Evolutionary conservation across 2,329 filamentous ascomycete species (phyloP).

Genomic region (Didymella pomorum): DNA sequence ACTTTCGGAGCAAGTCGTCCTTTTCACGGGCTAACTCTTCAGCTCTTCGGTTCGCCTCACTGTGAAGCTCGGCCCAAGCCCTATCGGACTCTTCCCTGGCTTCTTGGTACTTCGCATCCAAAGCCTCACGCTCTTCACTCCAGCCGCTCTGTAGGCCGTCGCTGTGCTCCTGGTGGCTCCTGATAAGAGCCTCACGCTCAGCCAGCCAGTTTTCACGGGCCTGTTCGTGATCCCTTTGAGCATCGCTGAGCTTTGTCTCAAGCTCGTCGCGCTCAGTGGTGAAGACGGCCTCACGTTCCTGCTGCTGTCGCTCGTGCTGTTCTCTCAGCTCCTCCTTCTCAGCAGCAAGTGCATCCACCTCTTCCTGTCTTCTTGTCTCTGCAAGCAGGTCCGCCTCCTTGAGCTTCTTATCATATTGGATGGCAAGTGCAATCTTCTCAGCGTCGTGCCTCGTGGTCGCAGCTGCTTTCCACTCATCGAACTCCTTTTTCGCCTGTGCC

Average conservation of each 20-base stretch:
- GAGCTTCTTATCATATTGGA: slow-evolving; percentile 51
- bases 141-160: slow-evolving; percentile 60
- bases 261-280: slow-evolving; percentile 54
- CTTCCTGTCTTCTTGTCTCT: slow-evolving; percentile 58
- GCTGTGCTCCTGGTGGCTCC: slow-evolving; percentile 58
- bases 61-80: slow-evolving; percentile 54
- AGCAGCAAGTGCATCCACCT: slow-evolving; percentile 45
- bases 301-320: slow-evolving; percentile 45
- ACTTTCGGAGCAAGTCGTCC: slow-evolving; percentile 47
- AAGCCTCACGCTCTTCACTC: slow-evolving; percentile 60
- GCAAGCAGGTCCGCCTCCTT: slow-evolving; percentile 60
- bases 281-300: slow-evolving; percentile 54
- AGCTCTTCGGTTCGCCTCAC: slow-evolving; percentile 45
- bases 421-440: slow-evolving; percentile 51
- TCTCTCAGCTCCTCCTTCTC: slow-evolving; percentile 48
- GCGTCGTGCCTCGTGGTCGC: slow-evolving; percentile 46
- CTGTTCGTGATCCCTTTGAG: slow-evolving; percentile 56
- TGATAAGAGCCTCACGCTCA: slow-evolving; percentile 49
- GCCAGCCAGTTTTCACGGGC: slow-evolving; percentile 58
- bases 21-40: slow-evolving; percentile 46
- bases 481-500: slow-evolving; percentile 46
- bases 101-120: slow-evolving; percentile 45
- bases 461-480: slow-evolving; percentile 55
- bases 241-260: slow-evolving; percentile 49
- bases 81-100: slow-evolving; percentile 56